Base-by-base conservation (phyloP, 441 rosid species). In the Populus trichocarpa region DNA sequence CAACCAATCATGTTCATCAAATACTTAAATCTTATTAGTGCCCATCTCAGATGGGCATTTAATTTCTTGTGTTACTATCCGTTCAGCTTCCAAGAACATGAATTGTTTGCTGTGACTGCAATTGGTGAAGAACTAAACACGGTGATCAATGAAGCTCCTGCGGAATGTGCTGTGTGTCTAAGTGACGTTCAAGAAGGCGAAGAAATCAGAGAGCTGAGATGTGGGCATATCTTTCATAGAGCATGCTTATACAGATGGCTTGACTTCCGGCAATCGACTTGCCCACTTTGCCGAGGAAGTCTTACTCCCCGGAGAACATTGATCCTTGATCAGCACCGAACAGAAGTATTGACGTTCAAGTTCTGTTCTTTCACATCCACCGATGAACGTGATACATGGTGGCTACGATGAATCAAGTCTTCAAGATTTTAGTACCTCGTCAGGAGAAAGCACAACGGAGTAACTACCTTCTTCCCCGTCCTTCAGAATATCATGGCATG, bases 111-210 rank as follows among this genome's bases (percentile, higher is more conserved):
- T 38, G 12, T 38, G 12, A 2, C 42, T 10, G 42, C 3, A 38
- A 22, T 11, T 5, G 79, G 40, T 4, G 32, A 61, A 25, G 72
- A 75, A 28, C 67, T 4, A 16, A 71, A 10, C 23, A 8, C 12
- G 2, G 8, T n/a, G 28, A 78, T 4, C 2, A 12, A 14, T 2
- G 6, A 10, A 2, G 74, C 61, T 14, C 63, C 50, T 0, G 50
- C 12, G 32, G 85, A 85, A 28, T 87, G 90, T 26, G 72, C 80
- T 1, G 79, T 85, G n/a, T 87, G 88, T 68, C 73, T 82, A 10
- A 32, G 79, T 73, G 74, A 59, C 73, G 70, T 84, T 5, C 63
- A 77, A 69, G 71, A 32, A 36, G 84, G 81, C 33, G 85, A 78
- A n/a, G 84, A 83, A 67, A 76, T 79, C 12, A 77, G 71, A 79